phyloP scores from a whole-genome alignment of 345 rosid species.

The Euphorbia peplus region DNA sequence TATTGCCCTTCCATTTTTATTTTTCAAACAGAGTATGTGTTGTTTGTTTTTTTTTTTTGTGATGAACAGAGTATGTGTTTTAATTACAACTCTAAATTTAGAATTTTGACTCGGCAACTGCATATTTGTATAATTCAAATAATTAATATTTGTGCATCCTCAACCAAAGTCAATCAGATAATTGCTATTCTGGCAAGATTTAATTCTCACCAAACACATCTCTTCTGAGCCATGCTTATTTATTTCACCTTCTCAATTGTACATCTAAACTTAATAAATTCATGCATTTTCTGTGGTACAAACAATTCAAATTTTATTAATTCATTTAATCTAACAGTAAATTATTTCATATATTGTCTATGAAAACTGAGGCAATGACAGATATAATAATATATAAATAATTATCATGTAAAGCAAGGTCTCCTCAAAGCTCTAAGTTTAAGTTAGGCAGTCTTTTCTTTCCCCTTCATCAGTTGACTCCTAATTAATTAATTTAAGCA shows the following conservation, averaged over 20 bases:
- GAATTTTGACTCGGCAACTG: no score
- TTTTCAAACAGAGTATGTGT: no score
- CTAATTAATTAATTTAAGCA: no score
- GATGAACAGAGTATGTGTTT: no score
- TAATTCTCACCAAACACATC: not conserved
- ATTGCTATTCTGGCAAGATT: not conserved
- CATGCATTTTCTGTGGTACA: constrained; percentile 4
- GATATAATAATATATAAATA: no score
- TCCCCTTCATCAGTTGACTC: not conserved
- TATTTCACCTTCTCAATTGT: not conserved
- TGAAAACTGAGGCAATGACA: not conserved
- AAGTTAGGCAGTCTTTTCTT: constrained; percentile 11
- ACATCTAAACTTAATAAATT: not conserved
- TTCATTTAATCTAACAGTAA: not conserved
- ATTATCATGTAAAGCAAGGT: no score
- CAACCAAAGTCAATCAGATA: not conserved
- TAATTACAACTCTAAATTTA: no score
- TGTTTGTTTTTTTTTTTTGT: no score
- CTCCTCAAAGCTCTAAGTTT: not conserved
- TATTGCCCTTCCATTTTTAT: no score
- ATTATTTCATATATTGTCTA: not conserved
- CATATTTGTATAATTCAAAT: no score
- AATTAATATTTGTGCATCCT: not conserved
- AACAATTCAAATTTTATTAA: not conserved
- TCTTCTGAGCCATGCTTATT: not conserved